These are phyloP conservation scores for Candida ipomoeae DNA, from an alignment of 805 yeast genomes.

Conservation along the genomic window DNA sequence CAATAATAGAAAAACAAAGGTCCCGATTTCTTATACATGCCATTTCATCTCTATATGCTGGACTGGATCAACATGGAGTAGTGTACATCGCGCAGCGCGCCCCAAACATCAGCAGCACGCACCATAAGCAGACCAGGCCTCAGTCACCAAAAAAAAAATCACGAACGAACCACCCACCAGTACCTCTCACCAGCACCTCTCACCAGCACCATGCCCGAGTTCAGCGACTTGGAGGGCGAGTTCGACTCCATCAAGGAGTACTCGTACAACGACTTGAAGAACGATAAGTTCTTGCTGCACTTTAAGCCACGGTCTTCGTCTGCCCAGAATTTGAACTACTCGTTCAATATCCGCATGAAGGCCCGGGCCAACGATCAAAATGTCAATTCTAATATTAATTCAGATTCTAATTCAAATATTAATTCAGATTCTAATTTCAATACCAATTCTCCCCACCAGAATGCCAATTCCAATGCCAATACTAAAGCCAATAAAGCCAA, in stretches of 20 bases:
- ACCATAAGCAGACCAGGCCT: too few species aligned
- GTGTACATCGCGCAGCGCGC: too few species aligned
- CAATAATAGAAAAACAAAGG: too few species aligned
- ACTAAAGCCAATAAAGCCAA: neutral
- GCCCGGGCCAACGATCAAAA: neutral
- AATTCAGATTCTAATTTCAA: neutral
- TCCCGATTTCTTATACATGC: too few species aligned
- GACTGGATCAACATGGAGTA: too few species aligned
- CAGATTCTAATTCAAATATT: neutral
- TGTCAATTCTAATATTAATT: neutral
- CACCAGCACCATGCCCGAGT: neutral
- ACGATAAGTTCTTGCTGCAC: constrained; percentile 18
- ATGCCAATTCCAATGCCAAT: neutral
- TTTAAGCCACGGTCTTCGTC: constrained; percentile 10
- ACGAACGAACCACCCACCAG: neutral
- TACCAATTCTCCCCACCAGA: neutral
- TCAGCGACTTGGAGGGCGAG: constrained; percentile 23
- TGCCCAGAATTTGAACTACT: constrained; percentile 3
- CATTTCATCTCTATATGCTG: too few species aligned
- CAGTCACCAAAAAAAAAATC: too few species aligned
- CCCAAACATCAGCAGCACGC: too few species aligned
- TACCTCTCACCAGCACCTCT: neutral
- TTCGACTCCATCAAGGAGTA: constrained; percentile 26
- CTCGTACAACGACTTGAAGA: constrained; percentile 17
- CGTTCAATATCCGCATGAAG: constrained; percentile 5